Evolutionary conservation across 176 grass and related monocot genomes (phyloP).

Genomic region (Puccinellia tenuiflora): DNA sequence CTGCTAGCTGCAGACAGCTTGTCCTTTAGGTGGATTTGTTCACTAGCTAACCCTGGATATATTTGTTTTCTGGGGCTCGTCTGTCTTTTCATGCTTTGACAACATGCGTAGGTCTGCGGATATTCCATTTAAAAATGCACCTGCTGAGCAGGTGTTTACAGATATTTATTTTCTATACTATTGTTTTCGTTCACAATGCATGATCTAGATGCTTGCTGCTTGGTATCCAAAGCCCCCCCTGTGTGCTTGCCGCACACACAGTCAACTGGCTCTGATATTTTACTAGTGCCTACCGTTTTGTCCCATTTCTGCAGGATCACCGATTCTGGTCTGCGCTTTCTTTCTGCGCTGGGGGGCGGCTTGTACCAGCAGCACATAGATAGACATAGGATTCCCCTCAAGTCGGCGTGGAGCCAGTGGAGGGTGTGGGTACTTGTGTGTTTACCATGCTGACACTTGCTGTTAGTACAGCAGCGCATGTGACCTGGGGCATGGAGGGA

Average conservation of each 20-base stretch:
- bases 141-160: background rate
- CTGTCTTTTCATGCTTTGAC: slow-evolving; percentile 36
- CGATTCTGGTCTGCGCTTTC: background rate
- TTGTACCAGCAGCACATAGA: background rate
- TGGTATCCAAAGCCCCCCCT: slow-evolving; percentile 39
- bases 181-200: background rate
- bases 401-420: background rate
- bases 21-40: slow-evolving; percentile 20
- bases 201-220: slow-evolving; percentile 25
- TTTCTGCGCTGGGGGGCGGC: background rate
- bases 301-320: background rate
- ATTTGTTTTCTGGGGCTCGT: background rate
- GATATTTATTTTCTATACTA: background rate
- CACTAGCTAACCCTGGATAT: slow-evolving; percentile 5
- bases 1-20: slow-evolving; percentile 19
- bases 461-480: slow-evolving; percentile 12
- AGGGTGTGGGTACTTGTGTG: background rate
- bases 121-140: slow-evolving; percentile 16
- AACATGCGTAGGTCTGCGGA: slow-evolving; percentile 1
- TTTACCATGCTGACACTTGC: background rate
- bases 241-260: background rate
- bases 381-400: slow-evolving; percentile 40
- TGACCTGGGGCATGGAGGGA: slow-evolving; percentile 14
- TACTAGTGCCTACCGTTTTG: background rate
- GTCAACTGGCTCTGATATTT: slow-evolving; percentile 34